These are phyloP conservation scores for Yarrowia galli DNA, from an alignment of 1,139 yeast species.

Conservation along the genomic window DNA sequence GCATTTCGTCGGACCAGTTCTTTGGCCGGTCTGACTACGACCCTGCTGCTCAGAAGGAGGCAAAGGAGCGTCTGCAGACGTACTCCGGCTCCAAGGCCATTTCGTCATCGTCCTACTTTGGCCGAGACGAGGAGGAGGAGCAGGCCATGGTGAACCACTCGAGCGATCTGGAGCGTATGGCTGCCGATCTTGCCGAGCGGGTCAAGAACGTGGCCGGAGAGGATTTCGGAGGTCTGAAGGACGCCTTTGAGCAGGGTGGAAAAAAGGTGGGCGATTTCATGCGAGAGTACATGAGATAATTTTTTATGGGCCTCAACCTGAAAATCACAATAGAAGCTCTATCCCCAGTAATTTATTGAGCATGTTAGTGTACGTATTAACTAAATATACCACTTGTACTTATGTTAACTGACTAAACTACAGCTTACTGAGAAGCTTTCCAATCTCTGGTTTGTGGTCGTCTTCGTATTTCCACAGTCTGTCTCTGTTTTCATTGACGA, in stretches of 20 bases:
- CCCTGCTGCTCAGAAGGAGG: constrained; percentile 78
- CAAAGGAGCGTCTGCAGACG: constrained; percentile 74
- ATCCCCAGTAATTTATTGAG: constrained; percentile 35
- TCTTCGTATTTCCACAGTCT: constrained; percentile 39
- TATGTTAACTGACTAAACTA: neutral
- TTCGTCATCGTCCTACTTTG: constrained; percentile 91
- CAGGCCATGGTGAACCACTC: constrained; percentile 49
- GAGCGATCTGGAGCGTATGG: constrained; percentile 59
- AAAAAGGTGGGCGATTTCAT: constrained; percentile 81
- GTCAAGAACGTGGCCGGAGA: constrained; percentile 81
- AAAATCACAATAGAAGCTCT: constrained; percentile 34
- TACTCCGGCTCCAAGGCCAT: constrained; percentile 89
- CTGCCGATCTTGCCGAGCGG: constrained; percentile 71
- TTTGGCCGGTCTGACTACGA: constrained; percentile 91
- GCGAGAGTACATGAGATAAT: constrained; percentile 76
- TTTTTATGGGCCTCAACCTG: neutral
- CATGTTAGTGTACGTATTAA: constrained; percentile 28
- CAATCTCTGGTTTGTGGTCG: constrained; percentile 1
- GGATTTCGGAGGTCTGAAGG: constrained; percentile 85
- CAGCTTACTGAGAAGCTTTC: neutral
- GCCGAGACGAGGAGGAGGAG: constrained; percentile 70
- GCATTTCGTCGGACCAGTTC: constrained; percentile 92
- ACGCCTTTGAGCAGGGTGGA: constrained; percentile 95
- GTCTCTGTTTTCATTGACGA: constrained; percentile 7
- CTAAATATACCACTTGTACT: constrained; percentile 9